Evolutionary conservation across 2,329 filamentous ascomycete species (phyloP).

Genomic region (Cladosporium sp.): DNA sequence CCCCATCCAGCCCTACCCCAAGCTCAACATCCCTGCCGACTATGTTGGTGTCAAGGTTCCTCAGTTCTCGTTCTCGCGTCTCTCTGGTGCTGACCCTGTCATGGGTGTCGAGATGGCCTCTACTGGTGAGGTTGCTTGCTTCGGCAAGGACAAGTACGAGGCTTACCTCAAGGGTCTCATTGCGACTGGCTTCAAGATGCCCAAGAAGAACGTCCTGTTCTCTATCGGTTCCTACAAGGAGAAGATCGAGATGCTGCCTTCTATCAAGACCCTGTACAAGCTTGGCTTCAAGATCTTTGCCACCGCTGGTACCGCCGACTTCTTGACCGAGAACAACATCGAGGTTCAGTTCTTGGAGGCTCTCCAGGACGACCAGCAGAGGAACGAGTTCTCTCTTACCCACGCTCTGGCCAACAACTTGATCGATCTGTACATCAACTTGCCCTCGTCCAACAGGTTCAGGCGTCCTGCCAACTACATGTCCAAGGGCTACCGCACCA

Average conservation of each 20-base stretch:
- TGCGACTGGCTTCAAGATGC: conserved; percentile 92
- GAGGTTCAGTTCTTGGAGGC: conserved; percentile 92
- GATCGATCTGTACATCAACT: conserved; percentile 97
- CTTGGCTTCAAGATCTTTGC: conserved; percentile 95
- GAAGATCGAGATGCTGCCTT: conserved; percentile 94
- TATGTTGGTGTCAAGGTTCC: conserved; percentile 97
- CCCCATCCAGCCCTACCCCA: conserved; percentile 77
- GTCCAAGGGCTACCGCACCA: conserved; percentile 93
- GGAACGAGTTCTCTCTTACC: conserved; percentile 93
- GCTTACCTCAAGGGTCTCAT: conserved; percentile 95
- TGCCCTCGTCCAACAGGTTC: conserved; percentile 98
- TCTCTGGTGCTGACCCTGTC: conserved; percentile 93
- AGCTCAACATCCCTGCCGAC: conserved; percentile 68
- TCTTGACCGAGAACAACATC: conserved; percentile 87
- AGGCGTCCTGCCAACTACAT: conserved; percentile 96
- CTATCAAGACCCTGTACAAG: conserved; percentile 81
- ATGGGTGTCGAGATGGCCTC: conserved; percentile 99
- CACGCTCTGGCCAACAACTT: conserved; percentile 96
- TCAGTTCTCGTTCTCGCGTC: conserved; percentile 96
- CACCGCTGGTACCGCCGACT: conserved; percentile 94
- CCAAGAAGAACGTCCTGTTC: conserved; percentile 89
- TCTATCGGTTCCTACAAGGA: conserved; percentile 98
- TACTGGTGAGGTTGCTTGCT: conserved; percentile 95
- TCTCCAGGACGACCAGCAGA: conserved; percentile 74
- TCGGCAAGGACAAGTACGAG: conserved; percentile 93